Conservation (phyloP, 225 moss, liverwort and hornwort genomes). For the Neckera pumila region DNA sequence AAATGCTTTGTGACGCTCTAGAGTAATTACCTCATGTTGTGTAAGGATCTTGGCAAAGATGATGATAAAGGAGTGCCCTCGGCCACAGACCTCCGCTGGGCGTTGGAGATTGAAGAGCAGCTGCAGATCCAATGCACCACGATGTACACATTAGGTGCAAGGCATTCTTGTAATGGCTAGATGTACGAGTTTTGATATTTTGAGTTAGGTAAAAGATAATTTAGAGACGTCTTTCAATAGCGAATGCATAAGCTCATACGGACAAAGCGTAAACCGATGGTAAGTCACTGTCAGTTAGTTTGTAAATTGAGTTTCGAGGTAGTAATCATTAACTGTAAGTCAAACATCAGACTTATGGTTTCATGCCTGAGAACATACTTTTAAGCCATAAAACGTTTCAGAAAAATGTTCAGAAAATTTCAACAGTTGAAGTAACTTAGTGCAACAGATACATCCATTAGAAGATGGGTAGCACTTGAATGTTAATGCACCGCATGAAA, state of each 20-base stretch:
- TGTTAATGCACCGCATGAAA: background rate
- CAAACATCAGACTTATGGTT: background rate
- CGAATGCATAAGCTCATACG: background rate
- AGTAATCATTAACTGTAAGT: background rate
- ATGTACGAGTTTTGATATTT: background rate
- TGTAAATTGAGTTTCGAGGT: background rate
- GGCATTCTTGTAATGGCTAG: background rate
- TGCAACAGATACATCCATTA: background rate
- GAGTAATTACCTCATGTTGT: slow-evolving; percentile 61
- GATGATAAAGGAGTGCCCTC: slow-evolving; percentile 78
- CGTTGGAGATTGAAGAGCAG: slow-evolving; percentile 65
- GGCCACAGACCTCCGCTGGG: slow-evolving; percentile 88
- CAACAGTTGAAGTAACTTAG: background rate
- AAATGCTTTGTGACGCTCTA: background rate
- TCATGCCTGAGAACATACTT: background rate
- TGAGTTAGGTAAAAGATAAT: background rate
- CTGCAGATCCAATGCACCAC: slow-evolving; percentile 12
- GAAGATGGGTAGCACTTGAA: background rate
- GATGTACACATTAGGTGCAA: background rate
- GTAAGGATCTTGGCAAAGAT: slow-evolving; percentile 76
- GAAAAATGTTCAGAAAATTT: background rate
- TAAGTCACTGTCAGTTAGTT: background rate
- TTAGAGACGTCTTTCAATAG: background rate
- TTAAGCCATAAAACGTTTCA: background rate
- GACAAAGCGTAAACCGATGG: background rate